Percentiles rank a stretch among this genome's conserved stretches.
phyloP scores from a whole-genome alignment of 1,284 basidiomycete species.

The Leucoagaricus sp. region DNA sequence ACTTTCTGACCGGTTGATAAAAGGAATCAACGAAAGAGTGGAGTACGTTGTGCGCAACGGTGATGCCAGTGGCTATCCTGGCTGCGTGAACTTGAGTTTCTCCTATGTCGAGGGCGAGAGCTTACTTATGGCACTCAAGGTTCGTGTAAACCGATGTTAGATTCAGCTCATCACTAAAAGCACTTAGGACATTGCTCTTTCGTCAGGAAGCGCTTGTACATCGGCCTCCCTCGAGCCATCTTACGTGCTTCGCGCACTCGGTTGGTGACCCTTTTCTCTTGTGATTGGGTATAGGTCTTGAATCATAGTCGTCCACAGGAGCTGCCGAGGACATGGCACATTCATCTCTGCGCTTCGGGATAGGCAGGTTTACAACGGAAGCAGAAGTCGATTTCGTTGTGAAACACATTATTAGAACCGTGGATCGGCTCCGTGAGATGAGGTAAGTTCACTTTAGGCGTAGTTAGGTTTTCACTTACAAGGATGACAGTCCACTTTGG shows the following conservation, averaged over 20 bases:
- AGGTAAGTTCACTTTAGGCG: slow-evolving; percentile 41
- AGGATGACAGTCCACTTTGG: slow-evolving; percentile 77
- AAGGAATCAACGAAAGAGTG: slow-evolving; percentile 82
- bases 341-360: slow-evolving; percentile 95
- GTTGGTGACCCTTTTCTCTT: slow-evolving; percentile 35
- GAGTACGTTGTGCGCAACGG: slow-evolving; percentile 95
- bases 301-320: slow-evolving; percentile 42
- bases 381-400: slow-evolving; percentile 96
- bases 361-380: slow-evolving; percentile 98
- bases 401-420: slow-evolving; percentile 85
- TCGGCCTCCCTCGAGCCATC: slow-evolving; percentile 98
- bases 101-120: slow-evolving; percentile 98
- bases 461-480: slow-evolving; percentile 12
- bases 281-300: background rate
- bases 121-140: slow-evolving; percentile 97
- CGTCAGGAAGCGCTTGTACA: slow-evolving; percentile 97
- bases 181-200: slow-evolving; percentile 88
- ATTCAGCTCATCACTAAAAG: background rate
- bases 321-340: slow-evolving; percentile 99
- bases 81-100: slow-evolving; percentile 95
- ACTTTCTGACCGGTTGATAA: slow-evolving; percentile 83
- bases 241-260: slow-evolving; percentile 96
- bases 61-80: slow-evolving; percentile 85
- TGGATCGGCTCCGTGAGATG: slow-evolving; percentile 58
- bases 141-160: slow-evolving; percentile 38